phyloP scores from a whole-genome alignment of 345 rosid genomes.

The Camelina laxa region DNA sequence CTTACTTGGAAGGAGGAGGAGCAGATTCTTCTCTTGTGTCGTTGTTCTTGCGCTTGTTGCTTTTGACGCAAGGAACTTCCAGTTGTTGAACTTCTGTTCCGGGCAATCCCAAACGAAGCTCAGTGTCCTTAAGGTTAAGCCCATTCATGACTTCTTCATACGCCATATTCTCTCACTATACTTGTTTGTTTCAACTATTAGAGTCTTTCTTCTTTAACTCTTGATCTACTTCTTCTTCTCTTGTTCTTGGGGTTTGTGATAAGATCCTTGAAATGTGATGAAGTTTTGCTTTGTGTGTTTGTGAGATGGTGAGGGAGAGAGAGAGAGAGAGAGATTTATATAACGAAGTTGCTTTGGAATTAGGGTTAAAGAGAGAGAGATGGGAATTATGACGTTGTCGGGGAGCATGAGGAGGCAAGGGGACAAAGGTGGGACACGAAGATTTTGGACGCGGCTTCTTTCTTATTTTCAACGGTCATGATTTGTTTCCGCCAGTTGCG shows the following conservation, averaged over 20 bases:
- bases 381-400: constrained; percentile 54
- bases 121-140: constrained; percentile 78
- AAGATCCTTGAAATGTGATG: constrained; percentile 33
- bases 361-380: constrained; percentile 25
- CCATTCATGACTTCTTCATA: constrained; percentile 42
- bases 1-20: constrained; percentile 68
- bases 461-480: constrained; percentile 34
- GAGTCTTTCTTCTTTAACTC: constrained; percentile 8
- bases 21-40: constrained; percentile 29
- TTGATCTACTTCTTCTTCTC: constrained; percentile 1
- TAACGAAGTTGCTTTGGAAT: constrained; percentile 25
- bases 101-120: constrained; percentile 84
- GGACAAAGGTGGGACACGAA: constrained; percentile 72
- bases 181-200: background rate
- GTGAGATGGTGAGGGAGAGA: constrained; percentile 28
- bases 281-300: constrained; percentile 30
- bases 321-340: constrained; percentile 39
- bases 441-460: constrained; percentile 37
- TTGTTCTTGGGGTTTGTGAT: constrained; percentile 18
- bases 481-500: constrained; percentile 28
- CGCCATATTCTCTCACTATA: constrained; percentile 17
- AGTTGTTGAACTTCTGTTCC: constrained; percentile 53
- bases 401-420: constrained; percentile 63
- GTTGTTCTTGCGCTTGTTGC: constrained; percentile 58
- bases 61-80: constrained; percentile 47